Conservation (phyloP, 2,329 filamentous ascomycete species). For the Colletotrichum sp. region DNA sequence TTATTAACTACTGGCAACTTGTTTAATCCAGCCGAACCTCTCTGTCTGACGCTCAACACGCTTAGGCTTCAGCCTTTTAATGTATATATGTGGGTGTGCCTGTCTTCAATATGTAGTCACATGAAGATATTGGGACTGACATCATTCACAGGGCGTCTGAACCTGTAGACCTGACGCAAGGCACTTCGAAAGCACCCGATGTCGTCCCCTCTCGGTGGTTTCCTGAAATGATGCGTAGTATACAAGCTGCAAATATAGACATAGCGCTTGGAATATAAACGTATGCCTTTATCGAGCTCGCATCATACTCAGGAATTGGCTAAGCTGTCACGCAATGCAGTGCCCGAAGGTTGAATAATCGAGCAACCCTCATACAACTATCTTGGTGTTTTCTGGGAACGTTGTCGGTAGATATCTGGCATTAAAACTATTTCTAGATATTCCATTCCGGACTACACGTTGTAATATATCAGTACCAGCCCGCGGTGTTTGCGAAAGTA, state of each 20-base stretch:
- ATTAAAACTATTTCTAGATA: rapidly evolving
- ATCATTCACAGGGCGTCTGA: no score
- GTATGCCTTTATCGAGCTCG: no score
- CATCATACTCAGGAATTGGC: no score
- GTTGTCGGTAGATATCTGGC: background rate
- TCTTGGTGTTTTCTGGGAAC: background rate
- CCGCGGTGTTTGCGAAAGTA: no score
- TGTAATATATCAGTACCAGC: no score
- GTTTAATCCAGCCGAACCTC: background rate
- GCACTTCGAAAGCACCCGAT: no score
- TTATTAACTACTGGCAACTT: no score
- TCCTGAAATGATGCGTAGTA: background rate
- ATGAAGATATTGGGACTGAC: background rate
- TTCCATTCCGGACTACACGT: background rate
- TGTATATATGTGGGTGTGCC: rapidly evolving
- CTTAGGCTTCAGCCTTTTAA: background rate
- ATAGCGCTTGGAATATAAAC: background rate
- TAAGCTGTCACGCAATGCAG: background rate
- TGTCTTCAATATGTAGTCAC: rapidly evolving
- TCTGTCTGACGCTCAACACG: background rate
- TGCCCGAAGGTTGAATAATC: background rate
- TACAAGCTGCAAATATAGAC: rapidly evolving
- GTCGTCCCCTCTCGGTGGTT: background rate
- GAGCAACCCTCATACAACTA: no score
- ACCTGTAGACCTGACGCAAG: no score